These are phyloP conservation scores for Helotiales sp. DNA, from an alignment of 2,329 filamentous ascomycete genomes.

Conservation along the genomic window DNA sequence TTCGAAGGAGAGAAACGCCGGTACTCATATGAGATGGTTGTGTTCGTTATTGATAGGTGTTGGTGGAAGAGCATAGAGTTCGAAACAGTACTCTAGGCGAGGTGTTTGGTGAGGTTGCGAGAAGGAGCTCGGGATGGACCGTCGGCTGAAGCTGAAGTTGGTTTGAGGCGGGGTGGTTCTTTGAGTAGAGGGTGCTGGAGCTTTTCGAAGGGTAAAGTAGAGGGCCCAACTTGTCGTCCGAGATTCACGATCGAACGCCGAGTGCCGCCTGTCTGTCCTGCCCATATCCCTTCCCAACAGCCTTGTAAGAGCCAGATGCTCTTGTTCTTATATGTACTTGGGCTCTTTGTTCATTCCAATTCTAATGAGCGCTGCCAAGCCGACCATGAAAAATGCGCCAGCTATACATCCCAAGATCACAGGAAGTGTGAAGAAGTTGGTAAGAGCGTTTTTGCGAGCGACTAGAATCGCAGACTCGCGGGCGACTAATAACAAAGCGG, in stretches of 20 bases:
- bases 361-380: not conserved
- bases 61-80: not conserved
- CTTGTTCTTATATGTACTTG: no score
- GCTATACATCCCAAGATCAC: constrained; percentile 1
- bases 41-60: not conserved
- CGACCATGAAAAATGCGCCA: not conserved
- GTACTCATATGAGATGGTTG: not conserved
- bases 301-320: no score
- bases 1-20: not conserved
- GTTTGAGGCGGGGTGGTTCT: no score
- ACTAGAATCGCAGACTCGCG: not conserved
- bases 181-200: no score
- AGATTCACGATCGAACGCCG: no score
- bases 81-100: not conserved
- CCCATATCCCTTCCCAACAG: no score
- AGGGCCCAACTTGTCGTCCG: no score
- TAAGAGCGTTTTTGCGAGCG: not conserved
- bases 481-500: not conserved
- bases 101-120: not conserved
- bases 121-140: not conserved
- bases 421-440: constrained; percentile 3
- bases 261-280: no score
- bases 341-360: not conserved
- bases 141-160: no score
- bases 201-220: no score